Conservation (phyloP, 23 red algal genomes). For the Rhodosorus marinus region DNA sequence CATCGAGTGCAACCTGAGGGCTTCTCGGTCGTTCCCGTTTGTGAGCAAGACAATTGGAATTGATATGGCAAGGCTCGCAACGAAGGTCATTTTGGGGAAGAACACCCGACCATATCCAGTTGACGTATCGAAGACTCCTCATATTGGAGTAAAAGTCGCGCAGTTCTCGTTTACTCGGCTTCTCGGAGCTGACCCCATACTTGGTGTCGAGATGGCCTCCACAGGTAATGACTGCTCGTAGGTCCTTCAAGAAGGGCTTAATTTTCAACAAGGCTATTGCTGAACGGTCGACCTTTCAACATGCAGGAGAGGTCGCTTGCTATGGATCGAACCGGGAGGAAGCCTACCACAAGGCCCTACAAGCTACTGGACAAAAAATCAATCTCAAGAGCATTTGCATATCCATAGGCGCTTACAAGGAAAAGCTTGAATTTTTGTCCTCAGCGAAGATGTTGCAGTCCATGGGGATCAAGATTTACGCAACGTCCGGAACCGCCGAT, state of each 20-base stretch:
- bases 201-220: slow-evolving; percentile 96
- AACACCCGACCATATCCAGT: slow-evolving; percentile 72
- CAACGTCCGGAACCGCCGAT: slow-evolving; percentile 91
- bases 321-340: slow-evolving; percentile 77
- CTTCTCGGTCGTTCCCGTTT: slow-evolving; percentile 85
- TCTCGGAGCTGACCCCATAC: slow-evolving; percentile 85
- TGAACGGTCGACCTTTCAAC: too few relatives aligned
- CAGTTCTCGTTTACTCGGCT: slow-evolving; percentile 92
- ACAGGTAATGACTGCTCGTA: too few relatives aligned
- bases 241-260: too few relatives aligned
- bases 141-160: slow-evolving; percentile 90
- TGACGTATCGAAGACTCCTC: slow-evolving; percentile 34
- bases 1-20: slow-evolving; percentile 96
- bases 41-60: slow-evolving; percentile 90
- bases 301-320: slow-evolving; percentile 99
- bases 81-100: slow-evolving; percentile 91
- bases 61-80: slow-evolving; percentile 89
- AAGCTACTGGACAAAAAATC: slow-evolving; percentile 30
- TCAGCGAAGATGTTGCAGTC: slow-evolving; percentile 71
- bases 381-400: slow-evolving; percentile 39
- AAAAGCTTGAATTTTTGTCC: slow-evolving; percentile 93
- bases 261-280: too few relatives aligned
- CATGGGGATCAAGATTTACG: slow-evolving; percentile 47
- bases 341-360: slow-evolving; percentile 81
- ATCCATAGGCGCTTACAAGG: slow-evolving; percentile 90